Percentiles rank a stretch among this genome's conserved stretches.
Evolutionary conservation across 2,329 filamentous ascomycete species (phyloP).

Genomic region (Aspergillus quadrilineatus): DNA sequence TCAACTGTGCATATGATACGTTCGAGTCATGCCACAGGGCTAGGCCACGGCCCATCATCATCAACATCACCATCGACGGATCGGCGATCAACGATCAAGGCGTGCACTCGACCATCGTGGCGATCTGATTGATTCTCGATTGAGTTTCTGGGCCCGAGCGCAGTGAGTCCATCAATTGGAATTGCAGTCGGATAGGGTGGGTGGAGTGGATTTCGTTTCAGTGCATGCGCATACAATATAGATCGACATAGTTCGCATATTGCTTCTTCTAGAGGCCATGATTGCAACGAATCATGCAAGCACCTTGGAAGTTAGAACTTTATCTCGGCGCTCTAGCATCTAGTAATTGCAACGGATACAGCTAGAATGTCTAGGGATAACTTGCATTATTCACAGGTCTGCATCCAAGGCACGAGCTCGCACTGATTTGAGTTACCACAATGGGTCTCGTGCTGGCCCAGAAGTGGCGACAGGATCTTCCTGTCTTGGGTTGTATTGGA

Average conservation of each 20-base stretch:
- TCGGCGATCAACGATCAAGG: neutral
- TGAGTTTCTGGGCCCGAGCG: neutral
- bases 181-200: neutral
- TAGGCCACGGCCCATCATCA: too few relatives aligned
- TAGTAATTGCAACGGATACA: neutral
- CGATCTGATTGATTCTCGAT: neutral
- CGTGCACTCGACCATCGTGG: neutral
- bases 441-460: neutral
- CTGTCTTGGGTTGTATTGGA: neutral
- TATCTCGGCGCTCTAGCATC: neutral
- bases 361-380: neutral
- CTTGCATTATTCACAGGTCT: neutral
- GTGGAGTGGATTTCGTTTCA: neutral
- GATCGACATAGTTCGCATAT: neutral
- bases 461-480: neutral
- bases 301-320: conserved; percentile 1
- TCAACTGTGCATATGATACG: neutral
- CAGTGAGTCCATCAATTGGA: neutral
- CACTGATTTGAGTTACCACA: neutral
- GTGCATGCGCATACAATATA: neutral
- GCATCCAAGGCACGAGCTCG: neutral
- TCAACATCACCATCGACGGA: neutral
- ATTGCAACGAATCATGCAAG: neutral
- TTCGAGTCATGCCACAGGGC: neutral
- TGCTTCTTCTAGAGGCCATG: neutral